phyloP scores from a whole-genome alignment of 495 filamentous ascomycete species.

The Niebla homalea region DNA sequence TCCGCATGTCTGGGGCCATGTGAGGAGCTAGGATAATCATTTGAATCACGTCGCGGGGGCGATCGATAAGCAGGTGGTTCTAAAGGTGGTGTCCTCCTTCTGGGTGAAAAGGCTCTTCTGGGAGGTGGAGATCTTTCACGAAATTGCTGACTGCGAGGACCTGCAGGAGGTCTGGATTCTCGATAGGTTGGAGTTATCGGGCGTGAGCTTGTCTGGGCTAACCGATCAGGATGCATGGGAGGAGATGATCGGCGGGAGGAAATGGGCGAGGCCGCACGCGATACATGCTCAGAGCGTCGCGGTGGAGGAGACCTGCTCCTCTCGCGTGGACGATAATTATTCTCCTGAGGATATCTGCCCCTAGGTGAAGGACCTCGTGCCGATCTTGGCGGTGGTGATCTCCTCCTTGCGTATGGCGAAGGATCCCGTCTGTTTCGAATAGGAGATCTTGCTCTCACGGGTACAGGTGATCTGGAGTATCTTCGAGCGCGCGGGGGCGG shows the following conservation, averaged over 20 bases:
- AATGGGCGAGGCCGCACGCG: constrained; percentile 25
- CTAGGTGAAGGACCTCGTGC: constrained; percentile 10
- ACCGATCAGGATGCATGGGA: constrained; percentile 20
- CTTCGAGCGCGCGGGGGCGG: constrained; percentile 23
- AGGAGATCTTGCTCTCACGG: constrained; percentile 25
- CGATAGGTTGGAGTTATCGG: constrained; percentile 21
- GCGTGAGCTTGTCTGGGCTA: constrained; percentile 12
- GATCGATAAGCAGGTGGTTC: constrained; percentile 10
- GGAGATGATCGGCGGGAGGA: constrained; percentile 31
- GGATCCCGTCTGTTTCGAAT: constrained; percentile 24
- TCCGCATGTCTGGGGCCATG: constrained; percentile 5
- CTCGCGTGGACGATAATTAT: constrained; percentile 12
- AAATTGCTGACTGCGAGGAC: constrained; percentile 7
- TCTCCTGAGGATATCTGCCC: constrained; percentile 11
- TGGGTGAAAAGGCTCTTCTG: constrained; percentile 11
- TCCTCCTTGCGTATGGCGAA: constrained; percentile 14
- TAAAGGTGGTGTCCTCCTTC: constrained; percentile 9
- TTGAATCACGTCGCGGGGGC: constrained; percentile 6
- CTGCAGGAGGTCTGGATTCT: constrained; percentile 6
- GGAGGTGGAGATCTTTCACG: constrained; percentile 14
- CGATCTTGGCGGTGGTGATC: constrained; percentile 23
- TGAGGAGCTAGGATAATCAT: constrained; percentile 2
- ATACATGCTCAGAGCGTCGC: constrained; percentile 20
- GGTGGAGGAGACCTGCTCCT: constrained; percentile 14
- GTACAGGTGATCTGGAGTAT: constrained; percentile 34